Conservation (phyloP, 1,284 basidiomycete genomes). For the Laetiporus sulphureus region DNA sequence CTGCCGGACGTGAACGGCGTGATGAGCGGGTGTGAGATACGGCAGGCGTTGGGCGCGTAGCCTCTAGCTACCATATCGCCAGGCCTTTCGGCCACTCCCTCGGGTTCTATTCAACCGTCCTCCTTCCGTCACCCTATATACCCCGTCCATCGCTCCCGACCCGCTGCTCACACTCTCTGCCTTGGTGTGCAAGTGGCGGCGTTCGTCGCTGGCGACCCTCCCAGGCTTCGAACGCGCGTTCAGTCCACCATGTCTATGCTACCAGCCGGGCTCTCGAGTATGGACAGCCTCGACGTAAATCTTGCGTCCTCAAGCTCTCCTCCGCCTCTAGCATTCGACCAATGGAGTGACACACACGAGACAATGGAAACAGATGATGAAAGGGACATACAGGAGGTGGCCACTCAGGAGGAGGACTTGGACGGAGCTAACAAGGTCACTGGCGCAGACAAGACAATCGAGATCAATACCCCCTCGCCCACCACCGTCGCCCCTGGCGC, state of each 20-base stretch:
- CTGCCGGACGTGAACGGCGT: no score
- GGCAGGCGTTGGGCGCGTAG: not conserved
- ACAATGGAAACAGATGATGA: conserved; percentile 32
- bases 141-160: not conserved
- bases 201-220: not conserved
- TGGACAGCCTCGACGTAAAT: conserved; percentile 22
- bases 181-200: not conserved
- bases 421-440: conserved; percentile 30
- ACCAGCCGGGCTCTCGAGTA: conserved; percentile 23
- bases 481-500: conserved; percentile 16
- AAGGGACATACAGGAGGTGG: conserved; percentile 25
- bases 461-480: conserved; percentile 25
- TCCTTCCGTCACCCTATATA: not conserved
- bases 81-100: not conserved
- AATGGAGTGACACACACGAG: conserved; percentile 33
- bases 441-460: conserved; percentile 28
- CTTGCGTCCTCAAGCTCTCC: conserved; percentile 16
- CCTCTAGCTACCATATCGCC: not conserved
- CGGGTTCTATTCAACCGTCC: not conserved
- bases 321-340: conserved; percentile 25
- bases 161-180: not conserved
- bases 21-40: no score
- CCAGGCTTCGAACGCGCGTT: not conserved
- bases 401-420: conserved; percentile 23
- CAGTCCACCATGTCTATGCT: conserved; percentile 14